Evolutionary conservation across 805 yeast species (phyloP), one percentile per base, ranked within the genome.

Genomic region (Candida chauliodis): DNA sequence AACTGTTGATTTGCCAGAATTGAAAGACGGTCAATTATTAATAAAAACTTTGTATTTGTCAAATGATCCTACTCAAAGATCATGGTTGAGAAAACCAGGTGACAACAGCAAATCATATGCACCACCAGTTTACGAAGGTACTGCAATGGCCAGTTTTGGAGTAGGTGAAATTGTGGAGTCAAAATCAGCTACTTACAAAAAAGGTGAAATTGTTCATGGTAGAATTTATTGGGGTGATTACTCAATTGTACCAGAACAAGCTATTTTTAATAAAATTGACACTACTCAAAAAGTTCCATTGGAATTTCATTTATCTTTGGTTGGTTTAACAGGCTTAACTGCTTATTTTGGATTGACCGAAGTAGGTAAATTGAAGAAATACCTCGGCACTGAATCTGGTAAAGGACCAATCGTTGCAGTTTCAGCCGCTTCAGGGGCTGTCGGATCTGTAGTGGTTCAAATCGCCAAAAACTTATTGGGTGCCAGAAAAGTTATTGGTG

Each of bases 361-460:
- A 27, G 67, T 76, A 39, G 79, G 78, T n/a, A 58, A 67, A 31
- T 55, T 78, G 40, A 48, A 56, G 44, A 47, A 59, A 44, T 27
- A 23, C 9, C 22, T 37, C 19, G 56, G 35, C 2, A 18, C 32
- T 10, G 43, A 28, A n/a, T 22, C 29, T 10, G 43, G 30, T 5
- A 58, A 59, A 15, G 67, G 66, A 17, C 78, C 78, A 49, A 62
- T 69, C 6, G 64, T 76, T 46, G 58, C 79, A 31, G 62, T 81
- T 31, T 73, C 81, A 14, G 86, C 84, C 41, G 87, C 87, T 10
- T 73, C 81, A 6, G 88, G 88, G 43, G 84, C 85, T n/a, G 81
- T 81, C n/a, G 87, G 87, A 10, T 69, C 77, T 18, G 58, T 70
- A 34, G 74, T 66, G 34, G 74, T 79, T 15, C 85, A 79, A 53